phyloP scores from a whole-genome alignment of 2,329 filamentous ascomycete genomes.

The Colletotrichum sp. region DNA sequence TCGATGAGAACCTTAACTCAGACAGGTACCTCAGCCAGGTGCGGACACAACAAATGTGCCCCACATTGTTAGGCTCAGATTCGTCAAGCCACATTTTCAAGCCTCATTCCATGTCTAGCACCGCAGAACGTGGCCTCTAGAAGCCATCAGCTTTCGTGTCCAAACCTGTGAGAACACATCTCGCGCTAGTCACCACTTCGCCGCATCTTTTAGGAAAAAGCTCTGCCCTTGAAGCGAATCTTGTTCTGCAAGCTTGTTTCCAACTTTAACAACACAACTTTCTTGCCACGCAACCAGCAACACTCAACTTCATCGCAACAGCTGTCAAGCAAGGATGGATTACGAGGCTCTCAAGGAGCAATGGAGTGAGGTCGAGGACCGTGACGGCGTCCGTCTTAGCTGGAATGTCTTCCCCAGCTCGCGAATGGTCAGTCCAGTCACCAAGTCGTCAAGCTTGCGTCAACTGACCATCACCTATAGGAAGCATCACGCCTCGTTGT shows the following conservation, averaged over 20 bases:
- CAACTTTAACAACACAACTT: background rate
- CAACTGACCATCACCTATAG: slow-evolving; percentile 44
- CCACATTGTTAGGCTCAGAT: background rate
- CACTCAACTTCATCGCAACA: background rate
- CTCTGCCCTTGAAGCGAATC: background rate
- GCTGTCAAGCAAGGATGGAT: slow-evolving; percentile 67
- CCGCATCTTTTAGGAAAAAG: background rate
- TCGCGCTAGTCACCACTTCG: background rate
- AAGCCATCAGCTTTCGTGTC: background rate
- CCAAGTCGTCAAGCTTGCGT: background rate
- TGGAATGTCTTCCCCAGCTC: slow-evolving; percentile 99
- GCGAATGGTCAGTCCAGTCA: slow-evolving; percentile 72
- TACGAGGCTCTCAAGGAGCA: slow-evolving; percentile 93
- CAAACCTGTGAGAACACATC: background rate
- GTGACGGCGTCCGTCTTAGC: slow-evolving; percentile 92
- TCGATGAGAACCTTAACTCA: no score
- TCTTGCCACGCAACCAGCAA: background rate
- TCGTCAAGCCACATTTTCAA: background rate
- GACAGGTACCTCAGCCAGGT: background rate
- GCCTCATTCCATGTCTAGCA: background rate
- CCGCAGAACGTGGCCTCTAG: background rate
- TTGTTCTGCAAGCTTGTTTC: background rate
- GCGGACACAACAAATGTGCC: background rate
- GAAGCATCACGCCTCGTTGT: slow-evolving; percentile 95
- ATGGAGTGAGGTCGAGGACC: slow-evolving; percentile 96